Conservation (phyloP, 2,329 filamentous ascomycete species). For the Rosellinia necatrix region DNA sequence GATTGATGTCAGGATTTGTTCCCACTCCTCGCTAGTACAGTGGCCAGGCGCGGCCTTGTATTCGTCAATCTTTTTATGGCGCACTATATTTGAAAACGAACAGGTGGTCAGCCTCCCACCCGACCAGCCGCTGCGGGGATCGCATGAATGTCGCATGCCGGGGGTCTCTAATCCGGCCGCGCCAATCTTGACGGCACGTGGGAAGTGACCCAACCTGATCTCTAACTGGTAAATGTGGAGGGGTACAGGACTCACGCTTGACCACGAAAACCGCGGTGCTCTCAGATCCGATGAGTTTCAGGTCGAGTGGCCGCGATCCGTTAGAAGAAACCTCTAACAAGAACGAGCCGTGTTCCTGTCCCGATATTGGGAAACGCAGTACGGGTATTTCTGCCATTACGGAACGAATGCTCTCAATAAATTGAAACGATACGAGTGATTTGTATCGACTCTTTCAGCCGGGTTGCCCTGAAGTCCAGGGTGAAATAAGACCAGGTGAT, state of each 20-base stretch:
- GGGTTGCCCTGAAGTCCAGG: background rate
- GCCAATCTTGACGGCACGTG: slow-evolving; percentile 16
- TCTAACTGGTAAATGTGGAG: background rate
- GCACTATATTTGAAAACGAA: slow-evolving; percentile 49
- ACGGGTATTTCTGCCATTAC: slow-evolving; percentile 46
- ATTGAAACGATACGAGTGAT: background rate
- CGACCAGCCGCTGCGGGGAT: slow-evolving; percentile 18
- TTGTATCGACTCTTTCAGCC: slow-evolving; percentile 4
- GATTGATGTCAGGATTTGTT: slow-evolving; percentile 60
- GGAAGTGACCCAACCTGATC: slow-evolving; percentile 5
- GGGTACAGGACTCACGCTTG: slow-evolving; percentile 53
- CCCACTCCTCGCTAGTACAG: slow-evolving; percentile 69
- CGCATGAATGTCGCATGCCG: slow-evolving; percentile 33
- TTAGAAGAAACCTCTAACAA: slow-evolving; percentile 63
- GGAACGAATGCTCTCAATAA: too few species aligned
- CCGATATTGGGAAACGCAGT: slow-evolving; percentile 63
- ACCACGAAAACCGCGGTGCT: slow-evolving; percentile 63
- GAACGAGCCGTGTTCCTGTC: slow-evolving; percentile 57
- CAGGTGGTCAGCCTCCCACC: slow-evolving; percentile 29
- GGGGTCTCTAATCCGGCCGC: slow-evolving; percentile 21
- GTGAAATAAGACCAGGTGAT: slow-evolving; percentile 7
- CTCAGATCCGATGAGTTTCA: slow-evolving; percentile 72
- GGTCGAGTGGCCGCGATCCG: slow-evolving; percentile 60
- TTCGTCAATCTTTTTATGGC: slow-evolving; percentile 58
- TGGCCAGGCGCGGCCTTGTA: slow-evolving; percentile 59